Conservation (phyloP, 495 filamentous ascomycete genomes). For the Lasiosphaeris hirsuta region DNA sequence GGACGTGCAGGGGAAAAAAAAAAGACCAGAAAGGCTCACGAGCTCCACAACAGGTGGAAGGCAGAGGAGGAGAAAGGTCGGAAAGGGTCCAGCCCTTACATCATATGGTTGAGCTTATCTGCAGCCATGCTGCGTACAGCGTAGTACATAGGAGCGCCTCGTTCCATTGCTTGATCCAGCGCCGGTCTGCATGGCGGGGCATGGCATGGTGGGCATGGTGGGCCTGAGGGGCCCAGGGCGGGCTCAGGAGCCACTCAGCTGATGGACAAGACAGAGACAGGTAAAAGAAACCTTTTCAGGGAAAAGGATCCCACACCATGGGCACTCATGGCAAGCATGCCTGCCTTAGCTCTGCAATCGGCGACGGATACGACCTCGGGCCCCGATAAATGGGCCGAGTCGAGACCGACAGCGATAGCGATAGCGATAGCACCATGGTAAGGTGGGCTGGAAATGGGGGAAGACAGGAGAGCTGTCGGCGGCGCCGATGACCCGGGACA, state of each 20-base stretch:
- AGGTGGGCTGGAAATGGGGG: too few relatives aligned
- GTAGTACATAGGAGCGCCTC: background rate
- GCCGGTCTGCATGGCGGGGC: background rate
- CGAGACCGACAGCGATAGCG: too few relatives aligned
- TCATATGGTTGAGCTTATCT: conserved; percentile 10
- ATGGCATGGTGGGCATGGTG: too few relatives aligned
- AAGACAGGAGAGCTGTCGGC: too few relatives aligned
- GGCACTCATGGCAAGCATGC: background rate
- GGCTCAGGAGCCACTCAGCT: too few relatives aligned
- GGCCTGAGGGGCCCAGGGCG: too few relatives aligned
- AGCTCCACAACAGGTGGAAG: background rate
- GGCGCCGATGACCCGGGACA: too few relatives aligned
- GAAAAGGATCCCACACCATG: conserved; percentile 10
- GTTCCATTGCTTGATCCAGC: background rate
- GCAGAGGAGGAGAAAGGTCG: background rate
- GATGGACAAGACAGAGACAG: too few relatives aligned
- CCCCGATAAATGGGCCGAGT: too few relatives aligned
- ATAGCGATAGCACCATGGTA: too few relatives aligned
- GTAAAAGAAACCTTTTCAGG: background rate
- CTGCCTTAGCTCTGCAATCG: too few relatives aligned
- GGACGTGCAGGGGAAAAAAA: background rate
- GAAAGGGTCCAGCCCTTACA: conserved; percentile 2
- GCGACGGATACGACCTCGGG: too few relatives aligned
- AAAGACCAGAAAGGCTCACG: background rate
- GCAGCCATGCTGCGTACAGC: background rate